Evolutionary conservation across 148 eudicot genomes (phyloP), one percentile per base, ranked within the genome.

Genomic region (Camellia lanceoleosa): DNA sequence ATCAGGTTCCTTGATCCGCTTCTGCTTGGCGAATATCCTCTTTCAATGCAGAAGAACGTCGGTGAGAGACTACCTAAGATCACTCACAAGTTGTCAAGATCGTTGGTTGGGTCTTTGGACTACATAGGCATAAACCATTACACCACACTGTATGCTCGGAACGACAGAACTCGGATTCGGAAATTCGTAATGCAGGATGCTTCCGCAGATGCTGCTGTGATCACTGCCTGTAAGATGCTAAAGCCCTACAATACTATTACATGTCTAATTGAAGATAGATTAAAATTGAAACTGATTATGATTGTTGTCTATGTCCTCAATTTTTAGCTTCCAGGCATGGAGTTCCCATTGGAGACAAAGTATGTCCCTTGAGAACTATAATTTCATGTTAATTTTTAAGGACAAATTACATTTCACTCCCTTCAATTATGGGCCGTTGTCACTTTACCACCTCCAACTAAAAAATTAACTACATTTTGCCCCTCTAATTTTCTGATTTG

Each of bases 1-100:
- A 72, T 78, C 92, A 96, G 99, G 99, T 93, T 96, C 79, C 94
- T 96, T 69, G 98, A 93, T 89, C 99, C 99, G 42, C 91, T 96
- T 60, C 74, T 91, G 84, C 85, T 87, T 54, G 99, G 97, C n/a
- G 42, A 86, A 41, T 96, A 96, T 83, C 99, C 99, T 78, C 81
- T 82, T 63, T 92, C 98, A 19, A 93, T 96, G 99, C 87, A 87
- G 85, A 84, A 84, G 73, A 83, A 86, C 59, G 99, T 96, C 7
- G 89, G 81, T 15, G 84, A 84, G 23, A 91, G 99, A 79, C 91
- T 96, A 19, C 99, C 99, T 6, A 76, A 82, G 69, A 92, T 96
- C 76, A 78, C 84, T 54, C 87, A 86, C 2, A 74, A 87, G 81
- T 78, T 79, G 77, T 87, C 94, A 3, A 81, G 78, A 85, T 63